Evolutionary conservation across 768 basidiomycete species (phyloP).

Genomic region (Saitozyma podzolica): DNA sequence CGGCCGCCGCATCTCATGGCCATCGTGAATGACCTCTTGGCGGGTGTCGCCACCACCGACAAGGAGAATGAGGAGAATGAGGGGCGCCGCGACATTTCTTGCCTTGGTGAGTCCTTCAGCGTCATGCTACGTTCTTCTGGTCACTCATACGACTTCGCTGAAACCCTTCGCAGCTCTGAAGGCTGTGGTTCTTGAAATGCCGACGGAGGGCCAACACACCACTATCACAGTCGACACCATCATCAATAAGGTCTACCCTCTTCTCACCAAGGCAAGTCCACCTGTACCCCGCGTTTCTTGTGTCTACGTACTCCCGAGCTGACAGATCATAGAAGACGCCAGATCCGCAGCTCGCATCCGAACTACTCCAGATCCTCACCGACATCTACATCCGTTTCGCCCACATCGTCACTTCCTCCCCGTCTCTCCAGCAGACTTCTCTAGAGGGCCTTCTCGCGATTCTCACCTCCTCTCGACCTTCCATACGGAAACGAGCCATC

Average conservation of each 20-base stretch:
- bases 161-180: constrained; percentile 68
- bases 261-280: constrained; percentile 60
- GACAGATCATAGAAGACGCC: constrained; percentile 28
- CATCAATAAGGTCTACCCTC: constrained; percentile 11
- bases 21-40: constrained; percentile 85
- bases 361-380: constrained; percentile 62
- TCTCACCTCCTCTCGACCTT: constrained; percentile 73
- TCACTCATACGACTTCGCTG: constrained; percentile 1
- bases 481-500: constrained; percentile 89
- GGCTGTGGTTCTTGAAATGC: constrained; percentile 88
- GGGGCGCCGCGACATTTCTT: constrained; percentile 75
- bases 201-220: constrained; percentile 71
- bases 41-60: constrained; percentile 79
- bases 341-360: constrained; percentile 55
- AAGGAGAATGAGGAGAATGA: constrained; percentile 64
- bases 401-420: constrained; percentile 40
- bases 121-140: background rate
- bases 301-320: background rate
- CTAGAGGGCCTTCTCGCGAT: constrained; percentile 63
- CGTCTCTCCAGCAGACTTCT: constrained; percentile 56
- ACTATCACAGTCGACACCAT: constrained; percentile 49
- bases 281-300: background rate
- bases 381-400: constrained; percentile 86
- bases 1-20: constrained; percentile 74
- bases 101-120: constrained; percentile 64